phyloP scores from a whole-genome alignment of 139 green algal genomes.

The Raphidocelis subcapitata region DNA sequence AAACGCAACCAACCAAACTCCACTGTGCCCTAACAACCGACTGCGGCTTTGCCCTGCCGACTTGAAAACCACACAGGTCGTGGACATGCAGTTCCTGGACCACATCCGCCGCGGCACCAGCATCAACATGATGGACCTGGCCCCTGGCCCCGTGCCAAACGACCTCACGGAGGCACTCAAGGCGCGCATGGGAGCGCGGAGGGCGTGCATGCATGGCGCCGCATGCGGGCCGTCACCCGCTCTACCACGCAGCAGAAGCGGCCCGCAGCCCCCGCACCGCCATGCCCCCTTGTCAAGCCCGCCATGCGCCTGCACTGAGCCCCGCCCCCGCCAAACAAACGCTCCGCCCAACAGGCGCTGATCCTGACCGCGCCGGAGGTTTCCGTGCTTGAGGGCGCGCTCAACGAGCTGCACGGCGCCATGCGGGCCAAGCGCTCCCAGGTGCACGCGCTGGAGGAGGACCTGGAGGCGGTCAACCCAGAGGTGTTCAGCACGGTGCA shows the following conservation, averaged over 20 bases:
- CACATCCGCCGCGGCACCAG: conserved; percentile 75
- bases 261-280: neutral
- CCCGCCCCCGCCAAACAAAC: conserved; percentile 10
- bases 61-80: conserved; percentile 32
- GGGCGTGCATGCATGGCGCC: neutral
- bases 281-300: neutral
- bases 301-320: neutral
- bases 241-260: neutral
- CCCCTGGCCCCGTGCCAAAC: conserved; percentile 27
- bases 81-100: conserved; percentile 78
- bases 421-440: conserved; percentile 11
- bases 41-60: too few relatives aligned
- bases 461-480: conserved; percentile 38
- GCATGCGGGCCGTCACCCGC: conserved; percentile 38
- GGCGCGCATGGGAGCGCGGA: conserved; percentile 24
- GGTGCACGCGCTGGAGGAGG: conserved; percentile 37
- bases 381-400: conserved; percentile 48
- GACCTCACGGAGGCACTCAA: conserved; percentile 30
- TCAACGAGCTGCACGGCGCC: conserved; percentile 44
- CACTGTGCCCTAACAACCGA: too few relatives aligned
- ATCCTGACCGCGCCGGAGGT: conserved; percentile 31
- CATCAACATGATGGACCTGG: conserved; percentile 64
- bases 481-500: conserved; percentile 37
- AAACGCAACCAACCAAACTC: too few relatives aligned
- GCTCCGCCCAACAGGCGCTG: conserved; percentile 3